Percentiles rank a stretch among this genome's conserved stretches.
Evolutionary conservation across 2,329 filamentous ascomycete genomes (phyloP).

Genomic region (Trichoderma citrinoviride): DNA sequence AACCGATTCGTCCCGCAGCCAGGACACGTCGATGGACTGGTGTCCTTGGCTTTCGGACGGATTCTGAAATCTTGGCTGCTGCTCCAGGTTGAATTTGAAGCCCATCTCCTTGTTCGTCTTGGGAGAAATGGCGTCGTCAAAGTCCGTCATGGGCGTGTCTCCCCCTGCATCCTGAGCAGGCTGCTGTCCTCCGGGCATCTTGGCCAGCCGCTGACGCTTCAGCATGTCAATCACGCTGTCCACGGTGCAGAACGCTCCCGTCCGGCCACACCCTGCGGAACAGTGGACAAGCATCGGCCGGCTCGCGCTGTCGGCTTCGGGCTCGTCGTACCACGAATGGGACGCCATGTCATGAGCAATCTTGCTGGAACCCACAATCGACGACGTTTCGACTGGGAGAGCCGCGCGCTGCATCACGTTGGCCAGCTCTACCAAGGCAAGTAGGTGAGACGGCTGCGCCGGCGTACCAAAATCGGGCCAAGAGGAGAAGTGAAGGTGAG

Average conservation of each 20-base stretch:
- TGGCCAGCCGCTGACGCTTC: conserved; percentile 68
- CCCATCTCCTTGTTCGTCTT: conserved; percentile 27
- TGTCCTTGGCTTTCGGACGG: conserved; percentile 18
- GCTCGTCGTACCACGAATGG: conserved; percentile 55
- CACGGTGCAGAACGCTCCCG: conserved; percentile 93
- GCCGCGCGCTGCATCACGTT: conserved; percentile 67
- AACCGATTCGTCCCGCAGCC: conserved; percentile 66
- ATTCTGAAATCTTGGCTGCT: conserved; percentile 24
- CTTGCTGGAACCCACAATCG: conserved; percentile 34
- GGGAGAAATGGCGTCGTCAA: conserved; percentile 33
- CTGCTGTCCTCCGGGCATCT: conserved; percentile 25
- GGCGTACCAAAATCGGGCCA: conserved; percentile 98
- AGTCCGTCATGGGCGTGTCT: conserved; percentile 46
- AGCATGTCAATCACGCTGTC: conserved; percentile 96
- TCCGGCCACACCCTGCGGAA: conserved; percentile 91
- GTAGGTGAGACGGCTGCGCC: conserved; percentile 79
- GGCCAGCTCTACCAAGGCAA: conserved; percentile 85
- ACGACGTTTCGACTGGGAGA: conserved; percentile 46
- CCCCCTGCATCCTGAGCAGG: conserved; percentile 38
- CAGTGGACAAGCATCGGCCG: conserved; percentile 90
- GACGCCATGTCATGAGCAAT: conserved; percentile 32
- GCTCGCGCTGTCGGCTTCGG: conserved; percentile 50
- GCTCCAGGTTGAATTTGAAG: conserved; percentile 25
- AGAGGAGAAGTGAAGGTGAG: conserved; percentile 89
- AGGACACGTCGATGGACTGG: conserved; percentile 50